Evolutionary conservation across 75 land plant genomes (phyloP), one percentile per base, ranked within the genome.

Genomic region (Sequoiadendron giganteum): DNA sequence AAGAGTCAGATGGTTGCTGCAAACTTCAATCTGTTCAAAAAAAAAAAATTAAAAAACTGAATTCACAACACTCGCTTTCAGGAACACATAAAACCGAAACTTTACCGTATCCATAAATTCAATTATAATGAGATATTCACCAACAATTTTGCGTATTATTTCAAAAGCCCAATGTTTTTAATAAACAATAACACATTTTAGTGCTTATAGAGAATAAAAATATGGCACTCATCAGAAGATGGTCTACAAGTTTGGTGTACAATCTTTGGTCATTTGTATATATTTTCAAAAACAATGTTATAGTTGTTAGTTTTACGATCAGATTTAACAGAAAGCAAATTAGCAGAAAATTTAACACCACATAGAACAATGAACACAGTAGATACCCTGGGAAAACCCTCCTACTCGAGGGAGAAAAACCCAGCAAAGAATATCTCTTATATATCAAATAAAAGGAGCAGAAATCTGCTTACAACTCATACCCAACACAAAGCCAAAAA

Each of bases 1-100:
- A 32, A 93, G 77, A 16, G 85, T 92, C 87, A 98, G 86, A n/a
- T 91, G 90, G 86, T 98, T 95, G 90, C 99, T 95, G 90, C 99
- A 98, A 3, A 98, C 92, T 18, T 90, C 80, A 36, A 98, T 92
- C 97, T 95, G 91, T 85, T 42, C 84, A 38, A 84, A 87, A 78
- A 85, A 73, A 34, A 32, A 82, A 79, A 36, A 36, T 0, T 0
- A 38, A 65, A 73, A 61, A 80, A 10, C 21, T 38, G 85, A 18
- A 52, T 10, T 73, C 52, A 87, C 43, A n/a, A 15, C n/a, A 11
- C 55, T 55, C 8, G 2, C 38, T 75, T 75, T 10, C 38, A 75
- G 77, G 16, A 75, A 34, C 36, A 75, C 34, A 34, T 32, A 32
- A 11, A 75, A 30, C 38, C 38, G 34, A 30, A 32, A 75, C 13